Base-by-base conservation (phyloP, 2,329 filamentous ascomycete genomes). In the Trichoderma koningiopsis region DNA sequence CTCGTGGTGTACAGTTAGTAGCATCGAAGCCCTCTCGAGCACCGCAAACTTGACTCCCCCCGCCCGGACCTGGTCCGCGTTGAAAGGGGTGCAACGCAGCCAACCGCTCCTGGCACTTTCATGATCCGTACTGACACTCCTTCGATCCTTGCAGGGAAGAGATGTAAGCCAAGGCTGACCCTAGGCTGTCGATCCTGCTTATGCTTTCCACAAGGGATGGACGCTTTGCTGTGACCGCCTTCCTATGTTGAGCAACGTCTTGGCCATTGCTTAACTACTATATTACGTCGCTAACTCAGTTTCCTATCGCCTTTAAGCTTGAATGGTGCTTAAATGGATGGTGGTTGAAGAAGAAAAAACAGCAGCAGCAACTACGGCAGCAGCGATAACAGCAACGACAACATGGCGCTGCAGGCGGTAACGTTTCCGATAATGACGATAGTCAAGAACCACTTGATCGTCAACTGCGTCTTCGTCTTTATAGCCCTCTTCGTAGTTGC, bases 401-500 rank as follows among this genome's bases (percentile, higher is more conserved):
- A 16, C 2, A 61, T 70, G 68, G 56, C 62, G 22, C 43, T 60
- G 35, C 62, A 70, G 13, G 16, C 43, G 2, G 40, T 70, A 35
- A 59, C 27, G n/a, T 64, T 64, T 22, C 31, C 53, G 5, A 33
- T 64, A 5, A n/a, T 10, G 7, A 24, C 31, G 4, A 19, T 68
- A 27, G 62, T 70, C 11, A 55, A 56, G 57, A 59, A n/a, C 14
- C 47, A 70, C 27, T 22, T 60, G 19, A 33, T 56, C 3, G 35
- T 61, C 40, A 59, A 69, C 43, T 56, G 55, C 24, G 29, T 66
- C 29, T 33, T 68, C 13, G 49, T 70, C 43, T 57, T 73, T 49
- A 35, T 78, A 19, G 73, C 75, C 3, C 40, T 75, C 22, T 6
- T 68, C 29, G 72, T 74, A 24, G 74, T 79, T 43, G 73, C 49